phyloP scores from a whole-genome alignment of 495 filamentous ascomycete genomes.

The Letharia lupina region DNA sequence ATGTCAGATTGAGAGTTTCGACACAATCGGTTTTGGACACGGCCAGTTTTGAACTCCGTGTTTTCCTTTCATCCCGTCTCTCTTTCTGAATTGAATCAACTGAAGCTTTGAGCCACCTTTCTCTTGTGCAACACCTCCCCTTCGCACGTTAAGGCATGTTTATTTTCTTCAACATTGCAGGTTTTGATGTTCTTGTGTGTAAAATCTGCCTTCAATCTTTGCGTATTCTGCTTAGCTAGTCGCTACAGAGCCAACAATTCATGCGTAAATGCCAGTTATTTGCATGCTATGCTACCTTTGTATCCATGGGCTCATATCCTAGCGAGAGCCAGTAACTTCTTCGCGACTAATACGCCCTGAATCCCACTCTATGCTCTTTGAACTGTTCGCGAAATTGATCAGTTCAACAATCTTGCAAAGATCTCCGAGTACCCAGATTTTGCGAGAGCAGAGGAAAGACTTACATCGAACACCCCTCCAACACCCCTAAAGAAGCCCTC shows the following conservation, averaged over 20 bases:
- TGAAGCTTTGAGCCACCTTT: no score
- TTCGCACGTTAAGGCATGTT: no score
- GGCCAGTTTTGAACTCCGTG: no score
- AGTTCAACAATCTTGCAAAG: background rate
- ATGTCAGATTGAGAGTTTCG: no score
- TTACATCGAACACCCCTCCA: slow-evolving; percentile 30
- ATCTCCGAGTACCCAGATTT: background rate
- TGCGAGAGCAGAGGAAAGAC: background rate
- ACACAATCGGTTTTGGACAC: no score
- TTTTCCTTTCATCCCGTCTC: no score
- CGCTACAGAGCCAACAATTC: background rate
- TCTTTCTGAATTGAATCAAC: no score
- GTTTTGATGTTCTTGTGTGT: background rate
- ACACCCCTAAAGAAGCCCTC: slow-evolving; percentile 30
- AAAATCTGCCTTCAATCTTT: no score
- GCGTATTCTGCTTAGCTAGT: background rate
- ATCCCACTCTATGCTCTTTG: slow-evolving; percentile 24
- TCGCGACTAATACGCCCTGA: slow-evolving; percentile 23
- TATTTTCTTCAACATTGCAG: background rate
- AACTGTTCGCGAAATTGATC: slow-evolving; percentile 10
- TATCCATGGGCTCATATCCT: slow-evolving; percentile 5
- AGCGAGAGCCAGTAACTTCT: background rate
- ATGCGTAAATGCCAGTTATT: slow-evolving; percentile 1
- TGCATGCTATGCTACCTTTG: background rate
- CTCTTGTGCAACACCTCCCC: no score